A percentile compares a stretch with the other conserved stretches of the same genome.
These are phyloP conservation scores for Umbelopsis sp. DNA, from an alignment of 371 early-diverging fungal genomes.

Conservation along the genomic window DNA sequence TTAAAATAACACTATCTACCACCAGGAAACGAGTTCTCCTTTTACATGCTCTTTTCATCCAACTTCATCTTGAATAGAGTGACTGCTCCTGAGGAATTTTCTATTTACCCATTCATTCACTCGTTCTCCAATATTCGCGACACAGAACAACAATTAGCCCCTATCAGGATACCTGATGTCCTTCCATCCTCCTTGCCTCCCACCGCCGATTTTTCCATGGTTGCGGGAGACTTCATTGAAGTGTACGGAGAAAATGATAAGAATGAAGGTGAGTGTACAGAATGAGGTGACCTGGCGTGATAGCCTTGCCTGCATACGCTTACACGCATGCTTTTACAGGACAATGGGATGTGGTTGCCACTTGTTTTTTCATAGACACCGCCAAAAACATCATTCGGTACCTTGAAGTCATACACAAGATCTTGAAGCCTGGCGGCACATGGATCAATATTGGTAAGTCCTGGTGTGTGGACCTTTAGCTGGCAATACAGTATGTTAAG, in stretches of 20 bases:
- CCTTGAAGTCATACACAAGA: slow-evolving; percentile 76
- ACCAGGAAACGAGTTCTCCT: slow-evolving; percentile 80
- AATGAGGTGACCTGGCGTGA: too few relatives aligned
- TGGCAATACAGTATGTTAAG: not conserved
- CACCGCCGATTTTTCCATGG: slow-evolving; percentile 90
- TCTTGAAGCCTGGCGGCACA: slow-evolving; percentile 80
- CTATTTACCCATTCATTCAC: slow-evolving; percentile 90
- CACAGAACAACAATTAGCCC: slow-evolving; percentile 62
- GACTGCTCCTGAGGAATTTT: slow-evolving; percentile 50
- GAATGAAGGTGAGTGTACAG: slow-evolving; percentile 45
- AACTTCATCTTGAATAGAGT: slow-evolving; percentile 85
- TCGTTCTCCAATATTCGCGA: slow-evolving; percentile 80
- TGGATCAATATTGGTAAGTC: slow-evolving; percentile 92
- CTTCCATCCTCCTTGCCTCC: slow-evolving; percentile 66
- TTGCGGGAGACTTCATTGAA: slow-evolving; percentile 95
- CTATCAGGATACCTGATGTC: slow-evolving; percentile 84
- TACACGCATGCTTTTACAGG: slow-evolving; percentile 35
- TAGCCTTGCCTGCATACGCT: too few relatives aligned
- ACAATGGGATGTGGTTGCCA: slow-evolving; percentile 87
- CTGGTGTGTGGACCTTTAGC: not conserved
- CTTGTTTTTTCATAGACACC: slow-evolving; percentile 97
- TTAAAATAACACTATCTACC: too few relatives aligned
- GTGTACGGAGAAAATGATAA: slow-evolving; percentile 67
- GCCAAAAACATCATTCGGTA: slow-evolving; percentile 91
- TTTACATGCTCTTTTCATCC: slow-evolving; percentile 83